Evolutionary conservation across 305 asterid species (phyloP).

Genomic region (Plantago coronopus): DNA sequence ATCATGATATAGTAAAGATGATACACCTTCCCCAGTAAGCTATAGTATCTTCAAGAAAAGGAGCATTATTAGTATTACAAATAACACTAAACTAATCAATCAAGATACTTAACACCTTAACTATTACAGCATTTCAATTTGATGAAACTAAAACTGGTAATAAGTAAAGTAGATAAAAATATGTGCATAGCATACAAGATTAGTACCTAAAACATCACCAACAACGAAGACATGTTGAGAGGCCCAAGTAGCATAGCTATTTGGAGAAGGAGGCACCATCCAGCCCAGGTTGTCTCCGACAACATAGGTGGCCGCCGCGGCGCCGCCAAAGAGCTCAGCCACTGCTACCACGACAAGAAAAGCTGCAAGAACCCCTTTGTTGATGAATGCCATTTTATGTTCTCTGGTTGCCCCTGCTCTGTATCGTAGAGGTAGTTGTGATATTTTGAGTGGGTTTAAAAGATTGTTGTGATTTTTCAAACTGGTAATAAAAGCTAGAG

Average conservation of each 20-base stretch:
- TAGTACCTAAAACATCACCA: slow-evolving; percentile 60
- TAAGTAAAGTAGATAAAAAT: background rate
- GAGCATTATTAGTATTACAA: no score
- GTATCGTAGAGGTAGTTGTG: no score
- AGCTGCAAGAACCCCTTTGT: slow-evolving; percentile 17
- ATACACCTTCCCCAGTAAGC: no score
- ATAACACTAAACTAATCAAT: no score
- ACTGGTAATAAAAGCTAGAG: no score
- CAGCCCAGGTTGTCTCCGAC: slow-evolving; percentile 36
- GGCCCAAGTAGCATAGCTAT: slow-evolving; percentile 44
- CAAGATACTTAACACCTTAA: no score
- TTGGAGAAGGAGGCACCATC: slow-evolving; percentile 34
- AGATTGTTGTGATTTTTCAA: background rate
- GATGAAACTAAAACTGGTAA: no score
- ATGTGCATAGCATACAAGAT: background rate
- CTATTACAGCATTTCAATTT: no score
- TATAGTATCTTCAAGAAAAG: no score
- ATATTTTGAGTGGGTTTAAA: slow-evolving; percentile 1
- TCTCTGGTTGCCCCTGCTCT: slow-evolving; percentile 41
- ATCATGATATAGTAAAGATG: no score
- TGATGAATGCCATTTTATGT: slow-evolving; percentile 29
- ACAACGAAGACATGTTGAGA: slow-evolving; percentile 31
- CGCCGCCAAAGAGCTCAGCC: slow-evolving; percentile 26
- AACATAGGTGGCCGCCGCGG: slow-evolving; percentile 35
- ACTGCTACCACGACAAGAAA: slow-evolving; percentile 21